Conservation (phyloP, 2,329 filamentous ascomycete species). For the Trichophyton rubrum region DNA sequence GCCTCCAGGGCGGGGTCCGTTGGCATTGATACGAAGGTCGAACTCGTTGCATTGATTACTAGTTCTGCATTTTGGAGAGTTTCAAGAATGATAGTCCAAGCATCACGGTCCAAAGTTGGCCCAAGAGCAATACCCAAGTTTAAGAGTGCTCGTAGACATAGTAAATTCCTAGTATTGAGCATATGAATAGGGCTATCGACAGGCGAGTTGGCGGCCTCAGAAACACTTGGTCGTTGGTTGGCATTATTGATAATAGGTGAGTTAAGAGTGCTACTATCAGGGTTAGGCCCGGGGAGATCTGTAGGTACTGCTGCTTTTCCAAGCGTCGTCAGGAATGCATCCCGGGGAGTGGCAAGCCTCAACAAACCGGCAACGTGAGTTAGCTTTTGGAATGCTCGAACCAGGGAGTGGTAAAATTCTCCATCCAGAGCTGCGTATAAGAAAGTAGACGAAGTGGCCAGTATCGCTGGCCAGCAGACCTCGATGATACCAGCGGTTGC, state of each 20-base stretch:
- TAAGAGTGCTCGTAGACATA: slow-evolving; percentile 81
- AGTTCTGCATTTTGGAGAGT: slow-evolving; percentile 88
- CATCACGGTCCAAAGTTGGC: slow-evolving; percentile 60
- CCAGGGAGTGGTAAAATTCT: slow-evolving; percentile 84
- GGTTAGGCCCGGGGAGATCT: slow-evolving; percentile 37
- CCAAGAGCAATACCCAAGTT: slow-evolving; percentile 92
- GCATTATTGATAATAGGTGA: slow-evolving; percentile 15
- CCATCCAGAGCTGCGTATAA: slow-evolving; percentile 82
- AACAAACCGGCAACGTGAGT: slow-evolving; percentile 87
- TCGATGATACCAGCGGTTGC: slow-evolving; percentile 74
- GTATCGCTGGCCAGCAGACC: slow-evolving; percentile 86
- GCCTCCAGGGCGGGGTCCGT: slow-evolving; percentile 20
- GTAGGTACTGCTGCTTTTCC: slow-evolving; percentile 87
- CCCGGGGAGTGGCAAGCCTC: slow-evolving; percentile 69
- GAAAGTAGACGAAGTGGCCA: slow-evolving; percentile 92
- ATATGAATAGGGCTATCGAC: slow-evolving; percentile 38
- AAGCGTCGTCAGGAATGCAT: slow-evolving; percentile 87
- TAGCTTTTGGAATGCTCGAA: slow-evolving; percentile 87
- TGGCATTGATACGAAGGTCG: slow-evolving; percentile 18
- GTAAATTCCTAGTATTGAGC: slow-evolving; percentile 75
- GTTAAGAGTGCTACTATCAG: slow-evolving; percentile 18
- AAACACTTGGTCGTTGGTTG: slow-evolving; percentile 15
- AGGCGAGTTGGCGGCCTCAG: slow-evolving; percentile 19
- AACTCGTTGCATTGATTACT: slow-evolving; percentile 46
- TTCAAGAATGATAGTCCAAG: slow-evolving; percentile 86